These are phyloP conservation scores for Chenopodium berlandieri DNA, from an alignment of 148 eudicot species.

Conservation along the genomic window DNA sequence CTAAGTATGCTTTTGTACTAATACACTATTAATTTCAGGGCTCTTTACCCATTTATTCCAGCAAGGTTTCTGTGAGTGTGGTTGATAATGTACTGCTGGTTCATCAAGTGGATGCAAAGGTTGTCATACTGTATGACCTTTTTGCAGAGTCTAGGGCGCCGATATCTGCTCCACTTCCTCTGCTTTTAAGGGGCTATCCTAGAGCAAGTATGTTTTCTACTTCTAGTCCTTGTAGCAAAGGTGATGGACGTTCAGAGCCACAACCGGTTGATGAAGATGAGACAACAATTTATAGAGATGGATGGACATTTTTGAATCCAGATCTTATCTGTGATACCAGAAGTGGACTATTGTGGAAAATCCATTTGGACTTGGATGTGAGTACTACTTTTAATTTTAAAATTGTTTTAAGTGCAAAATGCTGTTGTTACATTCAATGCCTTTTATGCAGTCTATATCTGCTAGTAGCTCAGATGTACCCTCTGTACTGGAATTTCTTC, in stretches of 20 bases:
- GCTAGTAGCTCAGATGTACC: conserved; percentile 89
- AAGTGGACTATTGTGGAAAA: conserved; percentile 82
- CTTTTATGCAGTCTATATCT: conserved; percentile 72
- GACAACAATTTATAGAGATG: conserved; percentile 64
- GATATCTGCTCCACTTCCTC: conserved; percentile 98
- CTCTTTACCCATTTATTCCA: conserved; percentile 83
- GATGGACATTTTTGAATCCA: conserved; percentile 87
- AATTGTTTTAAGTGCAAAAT: not conserved
- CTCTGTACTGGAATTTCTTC: conserved; percentile 78
- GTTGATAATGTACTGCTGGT: conserved; percentile 91
- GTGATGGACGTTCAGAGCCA: conserved; percentile 44
- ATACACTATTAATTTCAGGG: conserved; percentile 54
- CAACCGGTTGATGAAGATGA: conserved; percentile 42
- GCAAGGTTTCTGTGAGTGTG: conserved; percentile 81
- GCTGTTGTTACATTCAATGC: conserved; percentile 17
- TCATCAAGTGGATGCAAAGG: conserved; percentile 98
- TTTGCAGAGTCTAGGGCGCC: conserved; percentile 87
- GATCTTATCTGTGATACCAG: conserved; percentile 81
- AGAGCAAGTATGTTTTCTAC: conserved; percentile 42
- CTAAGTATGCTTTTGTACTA: conserved; percentile 2
- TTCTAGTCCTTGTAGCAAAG: conserved; percentile 37
- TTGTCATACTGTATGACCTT: conserved; percentile 85
- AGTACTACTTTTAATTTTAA: conserved; percentile 26
- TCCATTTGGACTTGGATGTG: conserved; percentile 87
- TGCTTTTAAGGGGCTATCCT: conserved; percentile 60